Percentiles rank a stretch among this genome's conserved stretches.
Conservation (phyloP, 108 stramenopile species). For the Stephanodiscus minutulus region DNA sequence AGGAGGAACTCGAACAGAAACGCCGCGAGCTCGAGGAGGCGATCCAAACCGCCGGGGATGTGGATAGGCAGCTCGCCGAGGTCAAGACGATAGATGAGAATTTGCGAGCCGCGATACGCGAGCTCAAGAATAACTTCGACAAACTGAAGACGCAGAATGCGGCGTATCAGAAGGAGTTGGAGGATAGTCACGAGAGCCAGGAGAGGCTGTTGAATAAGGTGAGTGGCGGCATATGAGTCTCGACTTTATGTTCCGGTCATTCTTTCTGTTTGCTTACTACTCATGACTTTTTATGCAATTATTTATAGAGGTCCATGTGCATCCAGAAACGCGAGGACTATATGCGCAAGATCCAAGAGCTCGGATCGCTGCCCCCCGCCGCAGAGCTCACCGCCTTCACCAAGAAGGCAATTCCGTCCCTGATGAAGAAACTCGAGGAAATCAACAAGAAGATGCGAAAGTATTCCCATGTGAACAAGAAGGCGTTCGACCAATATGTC, state of each 20-base stretch:
- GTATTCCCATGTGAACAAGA: conserved; percentile 99
- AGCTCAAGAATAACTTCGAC: conserved; percentile 79
- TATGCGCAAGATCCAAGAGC: conserved; percentile 90
- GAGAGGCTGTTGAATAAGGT: conserved; percentile 87
- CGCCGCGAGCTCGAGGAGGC: conserved; percentile 71
- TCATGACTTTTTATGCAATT: conserved; percentile 2
- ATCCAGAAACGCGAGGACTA: conserved; percentile 84
- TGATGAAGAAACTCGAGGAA: conserved; percentile 85
- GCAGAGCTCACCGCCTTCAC: conserved; percentile 81
- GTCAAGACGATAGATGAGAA: conserved; percentile 54
- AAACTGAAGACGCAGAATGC: conserved; percentile 71
- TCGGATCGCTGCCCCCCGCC: conserved; percentile 89
- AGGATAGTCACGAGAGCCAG: conserved; percentile 67
- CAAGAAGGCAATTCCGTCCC: conserved; percentile 66
- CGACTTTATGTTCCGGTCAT: not conserved
- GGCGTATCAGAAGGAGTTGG: conserved; percentile 62
- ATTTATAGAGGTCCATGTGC: conserved; percentile 79
- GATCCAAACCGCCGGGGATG: conserved; percentile 53
- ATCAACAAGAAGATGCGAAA: conserved; percentile 94
- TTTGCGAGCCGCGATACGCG: conserved; percentile 61
- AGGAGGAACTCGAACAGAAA: conserved; percentile 63
- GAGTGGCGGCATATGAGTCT: conserved; percentile 1
- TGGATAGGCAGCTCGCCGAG: conserved; percentile 66
- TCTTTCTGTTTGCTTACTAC: conserved; percentile 10
- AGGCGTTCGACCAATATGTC: conserved; percentile 98